Evolutionary conservation across 2,329 filamentous ascomycete species (phyloP), one percentile per base, ranked within the genome.

Genomic region (Epichloe sibirici): DNA sequence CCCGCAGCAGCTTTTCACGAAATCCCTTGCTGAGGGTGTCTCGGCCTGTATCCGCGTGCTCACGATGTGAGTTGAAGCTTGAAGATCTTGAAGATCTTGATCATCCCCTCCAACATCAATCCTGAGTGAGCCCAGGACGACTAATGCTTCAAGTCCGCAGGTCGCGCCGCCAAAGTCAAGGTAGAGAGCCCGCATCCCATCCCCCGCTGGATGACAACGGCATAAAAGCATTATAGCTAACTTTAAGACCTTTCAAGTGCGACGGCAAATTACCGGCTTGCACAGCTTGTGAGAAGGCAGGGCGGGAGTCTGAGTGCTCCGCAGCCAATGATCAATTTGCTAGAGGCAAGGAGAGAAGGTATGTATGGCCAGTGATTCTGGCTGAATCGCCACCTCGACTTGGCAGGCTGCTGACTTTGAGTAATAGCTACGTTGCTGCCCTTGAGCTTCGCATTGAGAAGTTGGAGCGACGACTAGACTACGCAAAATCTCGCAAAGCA

Each of bases 261-360:
- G 93, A 97, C 71, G 91, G 93, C 56, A 96, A 96, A 68, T 74
- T 97, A 39, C 93, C 93, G 11, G 90, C 90, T 7, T 98, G 93
- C 65, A 94, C 90, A 7, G 91, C 91, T 17, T 97, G 93, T 65
- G 91, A 96, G 69, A 90, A 90, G 69, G 88, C 89, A 13, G 90
- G 90, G 34, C 85, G 89, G 56, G 83, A 87, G 52, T 83, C 77
- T 55, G 90, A 94, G 65, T 98, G 93, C 67, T 95, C 90, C 6
- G 90, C 90, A 52, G 90, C 90, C 7, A 96, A 94, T 62, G 91
- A 97, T 64, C 90, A 96, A 66, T 97, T 96, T 69, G 90, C 91
- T 0, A 79, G 90, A 57, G 93, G 93, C 56, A 97, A 97, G 68
- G 93, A 97, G 65, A 78, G 91, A 62, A 97, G 90, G 82, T 82